Percentiles rank a stretch among this genome's conserved stretches.
Conservation (phyloP, 805 yeast genomes). For the Isabelozyma pseudorhagii region DNA sequence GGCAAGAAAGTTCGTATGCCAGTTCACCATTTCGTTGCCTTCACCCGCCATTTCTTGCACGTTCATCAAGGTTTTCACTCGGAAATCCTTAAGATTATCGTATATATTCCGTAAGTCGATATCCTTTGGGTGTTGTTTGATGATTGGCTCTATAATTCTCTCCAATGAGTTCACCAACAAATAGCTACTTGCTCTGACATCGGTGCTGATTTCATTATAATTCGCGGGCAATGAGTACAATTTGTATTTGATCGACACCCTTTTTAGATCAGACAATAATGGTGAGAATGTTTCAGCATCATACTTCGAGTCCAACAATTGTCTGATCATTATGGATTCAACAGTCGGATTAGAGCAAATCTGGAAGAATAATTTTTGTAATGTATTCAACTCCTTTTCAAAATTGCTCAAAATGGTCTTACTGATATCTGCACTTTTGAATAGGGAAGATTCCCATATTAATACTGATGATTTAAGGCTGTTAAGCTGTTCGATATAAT, state of each 20-base stretch:
- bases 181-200: slow-evolving; percentile 9
- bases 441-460: slow-evolving; percentile 36
- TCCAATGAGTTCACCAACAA: slow-evolving; percentile 13
- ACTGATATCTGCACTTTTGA: slow-evolving; percentile 9
- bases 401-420: slow-evolving; percentile 12
- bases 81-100: not conserved
- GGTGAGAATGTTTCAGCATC: slow-evolving; percentile 5
- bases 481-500: slow-evolving; percentile 19
- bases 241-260: slow-evolving; percentile 28
- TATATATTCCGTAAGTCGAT: not conserved
- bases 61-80: not conserved
- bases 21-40: not conserved
- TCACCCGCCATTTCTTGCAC: not conserved
- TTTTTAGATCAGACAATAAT: slow-evolving; percentile 26
- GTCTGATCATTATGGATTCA: slow-evolving; percentile 10
- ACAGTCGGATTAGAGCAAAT: slow-evolving; percentile 13
- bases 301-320: slow-evolving; percentile 3
- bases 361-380: slow-evolving; percentile 24
- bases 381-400: slow-evolving; percentile 11
- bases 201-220: slow-evolving; percentile 1
- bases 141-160: slow-evolving; percentile 1
- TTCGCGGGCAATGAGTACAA: slow-evolving; percentile 16
- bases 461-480: slow-evolving; percentile 23
- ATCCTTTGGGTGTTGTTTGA: not conserved
- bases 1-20: not conserved